Percentiles rank a stretch among this genome's conserved stretches.
Conservation (phyloP, 805 yeast genomes). For the Saturnispora bothae region DNA sequence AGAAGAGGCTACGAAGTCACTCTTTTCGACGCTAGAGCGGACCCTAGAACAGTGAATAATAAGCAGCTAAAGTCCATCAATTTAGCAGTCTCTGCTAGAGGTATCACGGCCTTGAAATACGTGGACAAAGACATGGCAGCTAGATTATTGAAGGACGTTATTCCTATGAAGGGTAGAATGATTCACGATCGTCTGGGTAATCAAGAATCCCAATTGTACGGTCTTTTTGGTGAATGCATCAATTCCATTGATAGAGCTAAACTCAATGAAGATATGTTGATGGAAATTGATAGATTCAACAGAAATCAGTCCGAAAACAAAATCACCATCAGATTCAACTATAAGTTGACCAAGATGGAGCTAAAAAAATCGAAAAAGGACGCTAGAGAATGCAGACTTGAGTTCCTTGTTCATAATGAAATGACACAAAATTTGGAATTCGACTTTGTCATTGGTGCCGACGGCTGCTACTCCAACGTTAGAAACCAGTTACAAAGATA, state of each 20-base stretch:
- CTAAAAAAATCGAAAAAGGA: slow-evolving; percentile 7
- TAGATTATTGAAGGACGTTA: slow-evolving; percentile 45
- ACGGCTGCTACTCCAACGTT: slow-evolving; percentile 72
- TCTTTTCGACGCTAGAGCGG: slow-evolving; percentile 60
- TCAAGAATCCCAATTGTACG: slow-evolving; percentile 64
- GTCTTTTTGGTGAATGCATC: slow-evolving; percentile 71
- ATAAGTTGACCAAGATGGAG: slow-evolving; percentile 40
- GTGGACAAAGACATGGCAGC: slow-evolving; percentile 52
- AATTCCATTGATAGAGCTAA: slow-evolving; percentile 74
- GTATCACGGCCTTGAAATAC: slow-evolving; percentile 55
- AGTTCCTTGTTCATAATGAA: not conserved
- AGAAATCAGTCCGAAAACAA: slow-evolving; percentile 3
- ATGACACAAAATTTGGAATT: slow-evolving; percentile 16
- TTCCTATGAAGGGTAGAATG: slow-evolving; percentile 89
- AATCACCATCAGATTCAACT: slow-evolving; percentile 41
- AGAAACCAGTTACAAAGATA: slow-evolving; percentile 58
- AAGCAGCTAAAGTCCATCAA: slow-evolving; percentile 58
- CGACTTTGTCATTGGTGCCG: slow-evolving; percentile 71
- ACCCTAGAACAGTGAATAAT: slow-evolving; percentile 36
- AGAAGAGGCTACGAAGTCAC: slow-evolving; percentile 63
- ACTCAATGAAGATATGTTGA: slow-evolving; percentile 54
- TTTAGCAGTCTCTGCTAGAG: slow-evolving; percentile 80
- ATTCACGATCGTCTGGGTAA: slow-evolving; percentile 60
- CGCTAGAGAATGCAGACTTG: slow-evolving; percentile 3
- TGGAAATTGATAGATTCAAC: slow-evolving; percentile 45